Conservation (phyloP, 129 eudicot genomes). For the Centaurea solstitialis region DNA sequence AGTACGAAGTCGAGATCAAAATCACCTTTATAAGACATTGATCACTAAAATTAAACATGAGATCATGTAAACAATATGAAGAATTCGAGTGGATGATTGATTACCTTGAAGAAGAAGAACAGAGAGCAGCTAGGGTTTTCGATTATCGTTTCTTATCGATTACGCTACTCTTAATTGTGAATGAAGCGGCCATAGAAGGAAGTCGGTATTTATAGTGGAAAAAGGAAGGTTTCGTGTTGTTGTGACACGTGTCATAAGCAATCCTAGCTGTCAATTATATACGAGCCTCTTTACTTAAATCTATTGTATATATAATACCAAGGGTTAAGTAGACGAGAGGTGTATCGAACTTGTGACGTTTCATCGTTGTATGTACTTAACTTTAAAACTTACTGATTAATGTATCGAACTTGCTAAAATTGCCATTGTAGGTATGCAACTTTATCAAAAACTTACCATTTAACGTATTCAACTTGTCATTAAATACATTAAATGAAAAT, state of each 20-base stretch:
- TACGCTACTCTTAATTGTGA: constrained; percentile 3
- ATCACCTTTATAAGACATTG: neutral
- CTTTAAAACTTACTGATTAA: no score
- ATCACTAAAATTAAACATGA: neutral
- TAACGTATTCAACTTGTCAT: no score
- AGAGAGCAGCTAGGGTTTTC: constrained; percentile 21
- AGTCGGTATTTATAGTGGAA: constrained; percentile 16
- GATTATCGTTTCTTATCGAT: neutral
- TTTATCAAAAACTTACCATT: no score
- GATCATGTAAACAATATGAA: neutral
- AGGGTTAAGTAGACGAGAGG: no score
- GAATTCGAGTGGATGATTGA: neutral
- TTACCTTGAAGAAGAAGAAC: constrained; percentile 18
- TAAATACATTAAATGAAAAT: no score
- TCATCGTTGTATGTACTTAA: no score
- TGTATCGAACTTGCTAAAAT: no score
- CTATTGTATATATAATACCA: no score
- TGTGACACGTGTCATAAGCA: constrained; percentile 26
- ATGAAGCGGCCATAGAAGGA: neutral
- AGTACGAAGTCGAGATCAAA: constrained; percentile 8
- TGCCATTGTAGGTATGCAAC: no score
- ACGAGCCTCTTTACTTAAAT: neutral
- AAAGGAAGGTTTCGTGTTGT: neutral
- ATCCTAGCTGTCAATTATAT: constrained; percentile 31
- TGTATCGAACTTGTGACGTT: no score